These are phyloP conservation scores for Penicillium daleae DNA, from an alignment of 495 filamentous ascomycete genomes.

Conservation along the genomic window DNA sequence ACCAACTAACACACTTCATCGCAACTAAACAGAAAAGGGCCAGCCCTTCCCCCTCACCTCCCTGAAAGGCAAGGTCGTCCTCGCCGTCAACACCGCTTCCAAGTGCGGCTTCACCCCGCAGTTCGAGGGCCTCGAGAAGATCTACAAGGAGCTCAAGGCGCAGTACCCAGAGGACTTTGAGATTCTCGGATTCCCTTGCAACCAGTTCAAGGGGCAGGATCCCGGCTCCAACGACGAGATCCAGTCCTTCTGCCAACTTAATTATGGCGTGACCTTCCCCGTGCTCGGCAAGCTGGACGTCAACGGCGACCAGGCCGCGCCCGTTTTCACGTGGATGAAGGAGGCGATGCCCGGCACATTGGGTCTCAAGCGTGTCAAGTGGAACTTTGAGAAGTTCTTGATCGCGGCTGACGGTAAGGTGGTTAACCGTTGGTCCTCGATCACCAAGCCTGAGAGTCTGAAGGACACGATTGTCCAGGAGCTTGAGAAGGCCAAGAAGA, in stretches of 20 bases:
- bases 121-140: constrained; percentile 84
- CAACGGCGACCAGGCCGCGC: constrained; percentile 81
- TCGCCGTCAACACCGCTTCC: constrained; percentile 97
- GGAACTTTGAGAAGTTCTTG: constrained; percentile 98
- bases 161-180: constrained; percentile 74
- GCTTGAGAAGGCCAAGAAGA: constrained; percentile 57
- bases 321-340: constrained; percentile 90
- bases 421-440: constrained; percentile 78
- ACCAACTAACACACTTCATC: constrained; percentile 15
- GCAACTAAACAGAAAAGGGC: constrained; percentile 67
- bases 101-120: constrained; percentile 99
- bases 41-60: constrained; percentile 64
- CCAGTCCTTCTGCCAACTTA: constrained; percentile 87
- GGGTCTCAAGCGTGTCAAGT: constrained; percentile 88
- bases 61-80: constrained; percentile 87
- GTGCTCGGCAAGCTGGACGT: constrained; percentile 90
- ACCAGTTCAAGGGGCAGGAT: constrained; percentile 93
- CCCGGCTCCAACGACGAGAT: constrained; percentile 89
- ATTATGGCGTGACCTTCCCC: constrained; percentile 95
- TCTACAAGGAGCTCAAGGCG: constrained; percentile 78
- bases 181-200: constrained; percentile 96
- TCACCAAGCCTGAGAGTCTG: constrained; percentile 80
- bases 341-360: constrained; percentile 77
- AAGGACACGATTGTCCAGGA: constrained; percentile 75
- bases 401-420: constrained; percentile 85